Base-by-base conservation (phyloP, 768 basidiomycete species). In the Suillus variegatus region DNA sequence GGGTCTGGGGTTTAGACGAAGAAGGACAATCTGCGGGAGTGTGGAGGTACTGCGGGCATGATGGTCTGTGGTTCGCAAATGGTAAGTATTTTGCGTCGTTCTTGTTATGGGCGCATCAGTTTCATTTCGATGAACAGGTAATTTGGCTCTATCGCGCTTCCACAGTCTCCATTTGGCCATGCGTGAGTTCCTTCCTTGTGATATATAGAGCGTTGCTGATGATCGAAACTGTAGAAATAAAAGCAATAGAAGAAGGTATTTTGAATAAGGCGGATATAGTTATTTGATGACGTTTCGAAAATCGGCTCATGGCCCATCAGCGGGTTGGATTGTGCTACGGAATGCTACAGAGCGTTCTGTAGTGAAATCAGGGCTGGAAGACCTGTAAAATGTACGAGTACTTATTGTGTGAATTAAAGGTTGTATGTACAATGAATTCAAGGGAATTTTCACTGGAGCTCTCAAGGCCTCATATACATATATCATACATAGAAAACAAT, bases 1-100 rank as follows among this genome's bases (percentile, higher is more conserved):
- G 77, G 16, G 74, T 91, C 18, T 87, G 90, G 91, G 86, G 88
- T 20, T 64, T 89, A 55, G 82, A 88, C 67, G 76, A 81, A n/a
- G 87, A 93, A 76, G 87, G 89, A 0, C 89, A 91, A 71, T 70
- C 86, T 32, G 75, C 80, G 2, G 81, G 84, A 2, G 69, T 71
- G 25, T 78, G 75, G 74, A 72, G 72, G 60, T 65, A 75, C 25
- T 74, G 67, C 47, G 76, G 77, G 20, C 72, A 78, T 52, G 75
- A 82, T 1, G 82, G 82, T 32, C 58, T 75, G 40, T 75, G 75
- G 74, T 75, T 76, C 22, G 69, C 67, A 38, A 12, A 73, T 25
- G 75, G 74, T 76, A 40, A n/a, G n/a, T n/a, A n/a, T 58, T 28
- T 28, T 4, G 36, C 14, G 1, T 22, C 14, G 4, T 25, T 36